Evolutionary conservation across 352 stramenopile species (phyloP), one percentile per base, ranked within the genome.

Genomic region (Pythium pyrilobum): DNA sequence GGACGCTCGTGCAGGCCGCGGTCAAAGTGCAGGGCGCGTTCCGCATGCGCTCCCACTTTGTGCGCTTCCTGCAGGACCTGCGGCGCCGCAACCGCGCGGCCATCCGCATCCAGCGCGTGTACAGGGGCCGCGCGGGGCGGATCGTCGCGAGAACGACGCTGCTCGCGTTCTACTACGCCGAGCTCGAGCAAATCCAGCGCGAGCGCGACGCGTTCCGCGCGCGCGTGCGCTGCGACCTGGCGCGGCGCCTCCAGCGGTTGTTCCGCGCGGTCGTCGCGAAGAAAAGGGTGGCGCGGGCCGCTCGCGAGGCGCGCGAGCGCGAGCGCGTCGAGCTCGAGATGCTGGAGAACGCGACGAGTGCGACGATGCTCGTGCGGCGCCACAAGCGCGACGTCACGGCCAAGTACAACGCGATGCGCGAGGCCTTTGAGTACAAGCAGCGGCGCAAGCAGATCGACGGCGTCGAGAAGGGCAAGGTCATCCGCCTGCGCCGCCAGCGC

Each of bases 41-140:
- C 61, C 79, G 79, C 12, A 80, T 80, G 66, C 79, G 76, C 11
- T 77, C 72, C 36, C 65, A 87, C 50, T 83, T 89, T 36, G 58
- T 69, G 24, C 55, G 52, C 27, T 78, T 77, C 48, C 20, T 84
- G 4, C 62, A 59, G 13, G 62, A 74, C 6, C n/a, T 85, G 18
- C 62, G 67, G 1, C 66, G 62, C 11, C 70, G 64, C 12, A 62
- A 82, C 29, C 59, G 69, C 12, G 59, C 77, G n/a, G 72, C 72
- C 3, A 81, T 87, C 12, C 71, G 66, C 25, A 65, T 89, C 12
- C 79, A 86, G 55, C 71, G 76, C 2, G 62, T 82, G 27, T 91
- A 85, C 52, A 72, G 81, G 20, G 81, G 81, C 13, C 72, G 81
- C 5, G 46, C 74, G 2, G 81, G 68, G 4, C 67, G 81, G 2